Evolutionary conservation across 495 filamentous ascomycete species (phyloP), one percentile per base, ranked within the genome.

Genomic region (Tuber magnatum): DNA sequence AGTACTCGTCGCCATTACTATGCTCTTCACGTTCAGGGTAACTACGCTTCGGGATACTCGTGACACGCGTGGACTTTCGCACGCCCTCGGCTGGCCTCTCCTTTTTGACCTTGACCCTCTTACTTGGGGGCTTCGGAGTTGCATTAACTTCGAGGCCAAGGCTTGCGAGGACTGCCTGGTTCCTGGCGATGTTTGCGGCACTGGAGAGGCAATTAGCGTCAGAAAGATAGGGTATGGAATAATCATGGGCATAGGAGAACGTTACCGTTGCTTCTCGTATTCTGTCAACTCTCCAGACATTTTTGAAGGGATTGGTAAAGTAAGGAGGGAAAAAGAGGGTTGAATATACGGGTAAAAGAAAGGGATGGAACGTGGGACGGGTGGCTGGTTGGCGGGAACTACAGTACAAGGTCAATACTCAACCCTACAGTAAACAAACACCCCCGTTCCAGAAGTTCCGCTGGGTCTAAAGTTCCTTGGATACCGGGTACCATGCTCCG

Each of bases 41-140:
- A 28, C 16, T 0, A 2, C 72, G 41, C 32, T 39, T 75, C 8
- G 39, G 41, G 2, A 20, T 28, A 28, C n/a, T 75, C 16, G 73
- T 51, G 32, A 79, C 77, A 22, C 77, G 77, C 9, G 77, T 38
- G 28, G 77, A 79, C 32, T 79, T 79, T 48, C 77, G 77, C 22
- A 65, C 32, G 56, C 28, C 40, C 22, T 12, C 43, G 28, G 14
- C 35, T 51, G 71, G 42, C 24, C 51, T 10, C 24, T 20, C 40
- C 56, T 42, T 76, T 81, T 20, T 74, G 69, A 65, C 56, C 56
- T 65, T 81, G 70, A 35, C 69, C 72, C 9, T n/a, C 9, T 22
- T 61, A 24, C 1, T 39, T 3, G 8, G 46, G 12, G 40, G 65
- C 43, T 42, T 77, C 41, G 73, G 24, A 4, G 32, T 16, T 12